Base-by-base conservation (phyloP, 305 asterid genomes). In the Fraxinus baroniana region DNA sequence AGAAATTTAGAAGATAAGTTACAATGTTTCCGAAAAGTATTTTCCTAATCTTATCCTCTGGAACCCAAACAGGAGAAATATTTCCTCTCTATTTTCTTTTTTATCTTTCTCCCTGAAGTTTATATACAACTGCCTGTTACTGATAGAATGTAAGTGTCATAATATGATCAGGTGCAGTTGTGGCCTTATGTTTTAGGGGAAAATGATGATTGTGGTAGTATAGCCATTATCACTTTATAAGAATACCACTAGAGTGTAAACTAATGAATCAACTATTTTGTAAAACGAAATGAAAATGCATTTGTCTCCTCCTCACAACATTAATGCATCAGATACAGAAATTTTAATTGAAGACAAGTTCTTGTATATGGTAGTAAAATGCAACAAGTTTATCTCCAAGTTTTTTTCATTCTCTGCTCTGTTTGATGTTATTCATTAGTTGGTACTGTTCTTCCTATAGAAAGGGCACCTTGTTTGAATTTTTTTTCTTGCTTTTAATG, bases 391-490 rank as follows among this genome's bases (percentile, higher is more conserved):
- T 32, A 22, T 55, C 57, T 20, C 55, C 78, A 26, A 28, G 32
- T 52, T 52, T 64, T 82, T 75, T 62, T 81, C 52, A 46, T 35
- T 49, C 79, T 71, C 44, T 79, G 9, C n/a, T 75, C 79, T 68
- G 12, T 33, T 66, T 68, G 78, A 66, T 33, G 46, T 66, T 66
- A 37, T 75, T 77, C 46, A 35, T 73, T 76, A 76, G 30, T 73
- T 64, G 71, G 36, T 79, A 12, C 22, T 80, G 49, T 73, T 82
- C 33, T 72, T 75, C 57, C 77, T 75, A 55, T 64, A 35, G 76
- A 17, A 68, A 74, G 79, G 57, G 77, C 35, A 71, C n/a, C 72
- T 83, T 66, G 73, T 77, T 32, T 70, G 80, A 76, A 2, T 76
- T 36, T 64, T 77, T 77, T 36, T 74, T 66, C 30, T 60, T 52